Base-by-base conservation (phyloP, 306 rosid genomes). In the Ceratonia siliqua region DNA sequence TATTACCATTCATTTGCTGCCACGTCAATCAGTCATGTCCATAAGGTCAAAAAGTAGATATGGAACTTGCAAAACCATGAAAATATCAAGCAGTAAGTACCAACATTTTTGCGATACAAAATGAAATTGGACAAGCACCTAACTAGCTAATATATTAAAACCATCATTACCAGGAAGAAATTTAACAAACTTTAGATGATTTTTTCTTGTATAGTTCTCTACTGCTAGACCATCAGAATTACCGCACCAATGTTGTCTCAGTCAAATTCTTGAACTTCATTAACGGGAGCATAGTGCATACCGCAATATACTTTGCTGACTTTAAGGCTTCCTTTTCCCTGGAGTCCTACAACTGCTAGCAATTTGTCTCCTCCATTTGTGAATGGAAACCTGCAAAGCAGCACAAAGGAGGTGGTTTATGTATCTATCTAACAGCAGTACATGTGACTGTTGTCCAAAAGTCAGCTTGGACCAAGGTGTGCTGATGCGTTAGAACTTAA, bases 291-390 rank as follows among this genome's bases (percentile, higher is more conserved):
- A 5, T 4, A 11, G 1, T 38, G 30, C 64, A 28, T 41, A 24
- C 20, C 42, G 1, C 43, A 72, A 62, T 14, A 72, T 64, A 20
- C 25, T 64, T 43, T n/a, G 28, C 55, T 9, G 43, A 72, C 50
- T 70, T 82, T 72, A 80, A 62, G 68, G 46, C 55, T 74, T 74
- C 76, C 2, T 33, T 79, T 72, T 74, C 70, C 66, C 79, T 5
- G 70, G 77, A 33, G 78, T 49, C 57, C 25, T 80, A 68, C 54
- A n/a, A 18, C 74, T 72, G 41, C 83, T 78, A 33, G 81, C 94
- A 62, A 94, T 83, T 78, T 91, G 91, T 59, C 97, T 83, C 72
- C 93, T 86, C 97, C 98, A 94, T 77, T 87, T 64, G 28, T 46
- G 82, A 72, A 89, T 80, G 15, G 94, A 81, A 58, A 91, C 85